Evolutionary conservation across 352 stramenopile genomes (phyloP).

Genomic region (Halophytophthora polymorphica): DNA sequence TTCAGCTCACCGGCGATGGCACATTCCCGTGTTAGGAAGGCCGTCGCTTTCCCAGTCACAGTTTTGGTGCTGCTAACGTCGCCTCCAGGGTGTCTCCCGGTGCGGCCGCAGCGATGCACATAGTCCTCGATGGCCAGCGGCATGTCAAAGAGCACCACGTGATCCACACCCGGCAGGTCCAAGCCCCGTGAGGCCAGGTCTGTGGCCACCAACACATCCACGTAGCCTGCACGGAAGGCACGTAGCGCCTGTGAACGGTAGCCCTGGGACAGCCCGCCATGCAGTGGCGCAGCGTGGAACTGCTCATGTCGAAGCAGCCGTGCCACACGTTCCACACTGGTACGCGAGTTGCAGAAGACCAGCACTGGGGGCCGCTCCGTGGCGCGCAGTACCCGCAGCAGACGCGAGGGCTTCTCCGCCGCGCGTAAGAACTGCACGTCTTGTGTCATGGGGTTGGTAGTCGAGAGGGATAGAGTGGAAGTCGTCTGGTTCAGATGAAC

Average conservation of each 20-base stretch:
- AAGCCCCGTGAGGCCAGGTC: conserved; percentile 88
- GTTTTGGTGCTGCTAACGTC: conserved; percentile 28
- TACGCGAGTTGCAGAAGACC: conserved; percentile 97
- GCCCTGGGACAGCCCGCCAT: conserved; percentile 85
- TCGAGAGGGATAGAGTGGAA: conserved; percentile 15
- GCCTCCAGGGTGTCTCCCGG: conserved; percentile 35
- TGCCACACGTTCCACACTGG: conserved; percentile 92
- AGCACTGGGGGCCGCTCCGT: conserved; percentile 91
- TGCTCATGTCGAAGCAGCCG: conserved; percentile 92
- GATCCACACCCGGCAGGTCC: conserved; percentile 82
- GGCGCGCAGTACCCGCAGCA: conserved; percentile 54
- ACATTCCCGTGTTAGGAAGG: conserved; percentile 60
- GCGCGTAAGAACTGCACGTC: conserved; percentile 66
- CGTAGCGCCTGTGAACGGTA: conserved; percentile 50
- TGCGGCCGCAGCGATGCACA: conserved; percentile 86
- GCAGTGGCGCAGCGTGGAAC: conserved; percentile 94
- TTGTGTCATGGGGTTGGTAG: conserved; percentile 80
- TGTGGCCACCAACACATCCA: conserved; percentile 89
- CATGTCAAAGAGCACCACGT: conserved; percentile 90
- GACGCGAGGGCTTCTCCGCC: conserved; percentile 36
- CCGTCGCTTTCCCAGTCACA: conserved; percentile 31
- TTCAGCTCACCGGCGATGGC: conserved; percentile 50
- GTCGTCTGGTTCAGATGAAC: neutral
- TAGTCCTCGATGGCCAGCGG: conserved; percentile 89
- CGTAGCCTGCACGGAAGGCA: conserved; percentile 44